These are phyloP conservation scores for Acer yangbiense DNA, from an alignment of 345 rosid species.

Conservation along the genomic window DNA sequence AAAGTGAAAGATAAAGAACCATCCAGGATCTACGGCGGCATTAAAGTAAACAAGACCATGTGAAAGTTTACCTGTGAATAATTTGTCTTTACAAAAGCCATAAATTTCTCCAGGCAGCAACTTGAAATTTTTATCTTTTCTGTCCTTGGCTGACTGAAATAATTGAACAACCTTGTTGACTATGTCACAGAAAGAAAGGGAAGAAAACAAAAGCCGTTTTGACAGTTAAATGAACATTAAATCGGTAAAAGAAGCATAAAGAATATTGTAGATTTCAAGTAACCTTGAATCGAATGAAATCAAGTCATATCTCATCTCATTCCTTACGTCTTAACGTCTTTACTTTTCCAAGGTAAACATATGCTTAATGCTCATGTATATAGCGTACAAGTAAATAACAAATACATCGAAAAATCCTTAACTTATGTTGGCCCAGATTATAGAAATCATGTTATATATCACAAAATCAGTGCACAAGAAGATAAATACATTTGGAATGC, in stretches of 20 bases:
- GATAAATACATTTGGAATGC: conserved; percentile 7
- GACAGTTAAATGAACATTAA: background rate
- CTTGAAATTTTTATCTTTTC: background rate
- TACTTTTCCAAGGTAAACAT: background rate
- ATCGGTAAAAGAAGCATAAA: background rate
- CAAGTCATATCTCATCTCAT: background rate
- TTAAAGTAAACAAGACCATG: conserved; percentile 13
- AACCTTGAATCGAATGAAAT: background rate
- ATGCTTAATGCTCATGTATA: background rate
- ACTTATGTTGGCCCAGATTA: background rate
- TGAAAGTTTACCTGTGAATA: background rate
- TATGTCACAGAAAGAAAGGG: background rate
- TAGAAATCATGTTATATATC: conserved; percentile 7
- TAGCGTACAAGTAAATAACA: background rate
- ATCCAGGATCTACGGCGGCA: conserved; percentile 15
- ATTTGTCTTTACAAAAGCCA: conserved; percentile 8
- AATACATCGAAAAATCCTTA: background rate
- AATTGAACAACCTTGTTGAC: conserved; percentile 10
- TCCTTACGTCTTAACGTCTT: background rate
- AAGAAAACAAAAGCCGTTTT: background rate
- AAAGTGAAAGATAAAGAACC: background rate
- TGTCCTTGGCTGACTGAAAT: background rate
- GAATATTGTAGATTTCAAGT: background rate
- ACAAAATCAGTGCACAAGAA: background rate
- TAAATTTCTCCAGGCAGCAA: conserved; percentile 12